phyloP scores from a whole-genome alignment of 768 basidiomycete species.

The Clitopilus hobsonii region DNA sequence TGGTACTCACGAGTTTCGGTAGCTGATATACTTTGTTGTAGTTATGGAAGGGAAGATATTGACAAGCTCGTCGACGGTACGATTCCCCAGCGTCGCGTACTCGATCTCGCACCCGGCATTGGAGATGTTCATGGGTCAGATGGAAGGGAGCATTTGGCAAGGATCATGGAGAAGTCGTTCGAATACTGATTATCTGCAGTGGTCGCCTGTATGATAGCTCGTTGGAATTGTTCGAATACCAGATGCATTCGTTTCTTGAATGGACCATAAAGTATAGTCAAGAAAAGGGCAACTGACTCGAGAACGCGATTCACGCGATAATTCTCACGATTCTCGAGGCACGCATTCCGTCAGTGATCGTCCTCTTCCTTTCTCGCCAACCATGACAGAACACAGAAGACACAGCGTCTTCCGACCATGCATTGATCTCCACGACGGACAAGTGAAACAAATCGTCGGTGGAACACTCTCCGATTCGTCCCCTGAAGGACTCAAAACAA shows the following conservation, averaged over 20 bases:
- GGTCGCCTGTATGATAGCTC: background rate
- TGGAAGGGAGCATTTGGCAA: constrained; percentile 75
- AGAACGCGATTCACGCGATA: too few species aligned
- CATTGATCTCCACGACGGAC: constrained; percentile 93
- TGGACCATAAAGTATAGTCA: too few species aligned
- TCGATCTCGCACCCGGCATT: constrained; percentile 91
- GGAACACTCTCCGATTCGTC: constrained; percentile 77
- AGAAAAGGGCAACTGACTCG: too few species aligned
- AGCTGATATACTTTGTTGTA: too few species aligned
- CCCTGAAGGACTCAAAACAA: constrained; percentile 66
- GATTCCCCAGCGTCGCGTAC: constrained; percentile 84
- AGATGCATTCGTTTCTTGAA: too few species aligned
- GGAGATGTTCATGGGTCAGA: constrained; percentile 80
- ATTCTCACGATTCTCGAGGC: background rate
- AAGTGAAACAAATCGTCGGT: constrained; percentile 98
- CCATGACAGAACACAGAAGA: constrained; percentile 25
- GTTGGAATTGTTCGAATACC: background rate
- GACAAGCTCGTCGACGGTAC: constrained; percentile 83
- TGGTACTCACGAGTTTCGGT: too few species aligned
- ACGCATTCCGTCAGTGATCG: background rate
- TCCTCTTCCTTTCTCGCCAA: background rate
- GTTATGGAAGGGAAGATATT: constrained; percentile 66
- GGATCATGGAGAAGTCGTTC: constrained; percentile 75
- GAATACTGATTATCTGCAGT: constrained; percentile 24
- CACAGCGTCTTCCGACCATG: constrained; percentile 79